A percentile compares a stretch with the other conserved stretches of the same genome.
phyloP scores from a whole-genome alignment of 2,329 filamentous ascomycete genomes.

The Colletotrichum sp. region DNA sequence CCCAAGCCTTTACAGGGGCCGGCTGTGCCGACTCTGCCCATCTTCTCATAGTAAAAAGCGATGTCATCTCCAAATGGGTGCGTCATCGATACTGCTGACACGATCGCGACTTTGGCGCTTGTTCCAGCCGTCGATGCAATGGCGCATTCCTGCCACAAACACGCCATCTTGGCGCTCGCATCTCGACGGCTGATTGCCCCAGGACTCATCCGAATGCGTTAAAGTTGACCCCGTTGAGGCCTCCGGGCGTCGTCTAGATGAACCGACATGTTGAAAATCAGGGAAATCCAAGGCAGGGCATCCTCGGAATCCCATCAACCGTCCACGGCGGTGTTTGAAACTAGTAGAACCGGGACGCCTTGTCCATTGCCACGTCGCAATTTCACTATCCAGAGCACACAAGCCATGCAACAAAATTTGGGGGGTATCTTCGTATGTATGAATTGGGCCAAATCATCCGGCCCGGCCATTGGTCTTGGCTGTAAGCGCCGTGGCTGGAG shows the following conservation, averaged over 20 bases:
- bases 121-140: background rate
- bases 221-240: background rate
- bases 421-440: constrained; percentile 13
- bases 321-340: background rate
- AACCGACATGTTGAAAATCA: background rate
- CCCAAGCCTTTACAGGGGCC: background rate
- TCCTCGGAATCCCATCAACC: background rate
- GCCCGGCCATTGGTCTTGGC: background rate
- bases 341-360: background rate
- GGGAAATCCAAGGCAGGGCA: background rate
- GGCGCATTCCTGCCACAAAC: background rate
- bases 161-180: background rate
- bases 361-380: background rate
- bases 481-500: background rate
- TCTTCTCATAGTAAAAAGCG: background rate
- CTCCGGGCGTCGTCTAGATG: background rate
- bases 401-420: background rate
- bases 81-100: constrained; percentile 12
- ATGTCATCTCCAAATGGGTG: background rate
- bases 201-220: background rate
- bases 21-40: constrained; percentile 1
- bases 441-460: background rate
- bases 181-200: background rate
- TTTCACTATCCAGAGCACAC: background rate
- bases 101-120: constrained; percentile 16